A percentile compares a stretch with the other conserved stretches of the same genome.
phyloP scores from a whole-genome alignment of 441 rosid species.

The Mallotus japonicus region DNA sequence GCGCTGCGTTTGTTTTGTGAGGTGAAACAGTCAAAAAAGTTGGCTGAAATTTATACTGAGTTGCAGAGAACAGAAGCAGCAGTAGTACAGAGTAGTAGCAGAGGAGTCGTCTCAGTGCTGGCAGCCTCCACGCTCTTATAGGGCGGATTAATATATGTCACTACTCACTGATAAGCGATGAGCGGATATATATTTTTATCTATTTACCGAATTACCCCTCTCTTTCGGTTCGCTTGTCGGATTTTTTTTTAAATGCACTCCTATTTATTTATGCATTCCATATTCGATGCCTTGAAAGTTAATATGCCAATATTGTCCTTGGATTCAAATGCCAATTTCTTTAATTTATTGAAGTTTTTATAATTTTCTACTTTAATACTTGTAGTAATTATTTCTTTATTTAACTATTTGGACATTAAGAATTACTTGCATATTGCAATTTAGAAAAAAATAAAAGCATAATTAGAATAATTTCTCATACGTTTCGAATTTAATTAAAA shows the following conservation, averaged over 20 bases:
- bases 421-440: too few relatives aligned
- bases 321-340: too few relatives aligned
- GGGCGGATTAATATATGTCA: not conserved
- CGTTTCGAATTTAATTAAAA: too few relatives aligned
- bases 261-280: not conserved
- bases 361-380: too few relatives aligned
- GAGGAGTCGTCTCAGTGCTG: not conserved
- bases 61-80: not conserved
- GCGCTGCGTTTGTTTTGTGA: constrained; percentile 3
- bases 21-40: constrained; percentile 11
- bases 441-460: too few relatives aligned
- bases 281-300: not conserved
- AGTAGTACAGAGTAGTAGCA: not conserved
- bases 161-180: too few relatives aligned
- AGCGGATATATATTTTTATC: not conserved
- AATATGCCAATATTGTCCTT: not conserved
- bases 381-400: too few relatives aligned
- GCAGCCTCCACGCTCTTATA: constrained; percentile 7
- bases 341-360: too few relatives aligned
- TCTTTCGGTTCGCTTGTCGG: constrained; percentile 26
- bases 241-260: not conserved
- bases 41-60: constrained; percentile 28
- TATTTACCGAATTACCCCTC: constrained; percentile 34
- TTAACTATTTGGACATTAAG: too few relatives aligned
- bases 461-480: too few relatives aligned